These are phyloP conservation scores for Flaveria trinervia DNA, from an alignment of 129 eudicot species.

Conservation along the genomic window DNA sequence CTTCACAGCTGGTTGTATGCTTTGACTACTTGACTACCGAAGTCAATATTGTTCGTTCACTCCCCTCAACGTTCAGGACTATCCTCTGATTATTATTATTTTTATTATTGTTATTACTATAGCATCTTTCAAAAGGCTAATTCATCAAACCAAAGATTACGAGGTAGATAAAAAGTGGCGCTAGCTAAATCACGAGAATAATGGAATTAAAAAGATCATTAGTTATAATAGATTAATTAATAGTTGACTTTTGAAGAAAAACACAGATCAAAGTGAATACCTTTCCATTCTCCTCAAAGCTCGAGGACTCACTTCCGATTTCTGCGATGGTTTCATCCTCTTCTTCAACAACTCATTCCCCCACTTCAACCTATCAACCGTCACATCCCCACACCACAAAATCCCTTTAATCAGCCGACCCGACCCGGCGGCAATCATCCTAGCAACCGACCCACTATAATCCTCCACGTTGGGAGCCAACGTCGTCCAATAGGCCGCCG, in stretches of 20 bases:
- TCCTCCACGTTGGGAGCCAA: conserved; percentile 95
- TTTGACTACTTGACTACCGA: background rate
- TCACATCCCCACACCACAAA: conserved; percentile 98
- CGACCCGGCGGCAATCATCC: conserved; percentile 84
- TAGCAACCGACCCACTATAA: conserved; percentile 65
- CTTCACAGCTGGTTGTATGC: background rate
- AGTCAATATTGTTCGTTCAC: background rate
- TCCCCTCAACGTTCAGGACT: background rate
- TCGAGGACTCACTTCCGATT: conserved; percentile 59
- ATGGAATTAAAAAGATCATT: background rate
- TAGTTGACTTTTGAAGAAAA: conserved; percentile 8
- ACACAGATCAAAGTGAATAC: conserved; percentile 36
- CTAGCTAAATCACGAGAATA: background rate
- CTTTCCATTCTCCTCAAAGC: conserved; percentile 66
- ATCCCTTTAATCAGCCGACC: conserved; percentile 83
- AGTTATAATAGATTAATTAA: background rate
- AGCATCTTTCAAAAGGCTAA: background rate
- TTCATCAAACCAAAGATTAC: background rate
- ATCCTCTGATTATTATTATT: background rate
- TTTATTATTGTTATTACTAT: background rate
- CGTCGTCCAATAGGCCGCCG: conserved; percentile 90
- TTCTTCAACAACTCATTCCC: conserved; percentile 67
- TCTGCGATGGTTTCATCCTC: conserved; percentile 44
- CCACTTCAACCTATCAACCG: conserved; percentile 84
- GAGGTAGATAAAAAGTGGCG: background rate